Base-by-base conservation (phyloP, 768 basidiomycete genomes). In the Phanerochaete sordida region DNA sequence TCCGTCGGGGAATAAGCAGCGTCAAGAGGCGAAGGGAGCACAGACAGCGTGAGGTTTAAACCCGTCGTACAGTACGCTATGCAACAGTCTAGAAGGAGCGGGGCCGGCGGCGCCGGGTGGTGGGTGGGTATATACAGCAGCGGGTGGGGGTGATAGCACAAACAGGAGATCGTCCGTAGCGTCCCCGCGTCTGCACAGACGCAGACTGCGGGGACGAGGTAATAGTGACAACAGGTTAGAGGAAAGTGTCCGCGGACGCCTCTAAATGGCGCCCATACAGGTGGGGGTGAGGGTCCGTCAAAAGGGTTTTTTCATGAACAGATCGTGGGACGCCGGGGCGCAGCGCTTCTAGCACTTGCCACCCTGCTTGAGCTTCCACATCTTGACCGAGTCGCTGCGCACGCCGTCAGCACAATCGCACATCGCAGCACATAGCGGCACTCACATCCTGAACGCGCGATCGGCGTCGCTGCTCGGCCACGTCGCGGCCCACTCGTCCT, bases 361-460 rank as follows among this genome's bases (percentile, higher is more conserved):
- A 58, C 28, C 28, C 43, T 24, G 27, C 55, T 63, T 63, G 45
- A 74, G 62, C 62, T 70, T 68, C 69, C 68, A 75, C 74, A 75
- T 75, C 66, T 71, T 73, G 31, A 75, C 74, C 28, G 64, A 75
- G 57, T 73, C 69, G 44, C 73, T 75, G 51, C 11, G 33, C 60
- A 37, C 55, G 1, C 23, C 24, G 28, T 55, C 31, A 30, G 46
- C 59, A 45, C 43, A 19, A 6, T 24, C 33, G 26, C 30, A 2
- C 35, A 15, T 31, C 9, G 8, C 16, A 15, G 43, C 26, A 31
- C 56, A 26, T 28, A 27, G 27, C 33, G 45, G 3, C 21, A 70
- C 73, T 58, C 66, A 88, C 85, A 94, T 81, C 45, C 87, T 80
- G 75, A 94, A 82, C 1, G 87, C 86, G 30, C 88, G 78, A 52